Percentiles rank a stretch among this genome's conserved stretches.
Conservation (phyloP, 768 basidiomycete genomes). For the Kwoniella botswanensis region DNA sequence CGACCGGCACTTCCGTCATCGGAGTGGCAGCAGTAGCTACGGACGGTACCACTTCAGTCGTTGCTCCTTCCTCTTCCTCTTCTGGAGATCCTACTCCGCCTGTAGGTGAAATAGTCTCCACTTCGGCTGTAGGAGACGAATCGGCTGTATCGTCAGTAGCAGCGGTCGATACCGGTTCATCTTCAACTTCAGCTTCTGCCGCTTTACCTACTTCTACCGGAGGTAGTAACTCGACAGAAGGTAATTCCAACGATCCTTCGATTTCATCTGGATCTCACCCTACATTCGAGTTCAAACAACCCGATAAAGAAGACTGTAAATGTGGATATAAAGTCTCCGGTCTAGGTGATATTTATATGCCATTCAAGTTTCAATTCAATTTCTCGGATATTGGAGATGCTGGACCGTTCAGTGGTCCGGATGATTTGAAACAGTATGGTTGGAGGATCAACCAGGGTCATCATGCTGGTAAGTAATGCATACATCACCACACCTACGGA, state of each 20-base stretch:
- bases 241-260: neutral
- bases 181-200: neutral
- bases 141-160: neutral
- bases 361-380: conserved; percentile 9
- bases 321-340: conserved; percentile 14
- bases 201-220: neutral
- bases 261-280: neutral
- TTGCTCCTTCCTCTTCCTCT: neutral
- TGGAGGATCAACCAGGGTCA: conserved; percentile 17
- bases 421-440: conserved; percentile 12
- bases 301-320: conserved; percentile 9
- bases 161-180: neutral
- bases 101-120: neutral
- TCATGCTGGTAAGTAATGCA: neutral
- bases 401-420: neutral
- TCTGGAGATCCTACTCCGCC: neutral
- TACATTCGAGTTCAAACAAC: neutral
- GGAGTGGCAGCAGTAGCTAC: conserved; percentile 12
- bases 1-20: neutral
- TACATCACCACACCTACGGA: neutral
- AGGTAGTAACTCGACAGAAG: neutral
- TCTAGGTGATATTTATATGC: conserved; percentile 10
- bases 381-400: conserved; percentile 2
- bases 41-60: neutral
- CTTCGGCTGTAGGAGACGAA: neutral